Conservation (phyloP, 257 asterid species). For the Solanum chiquidenum region DNA sequence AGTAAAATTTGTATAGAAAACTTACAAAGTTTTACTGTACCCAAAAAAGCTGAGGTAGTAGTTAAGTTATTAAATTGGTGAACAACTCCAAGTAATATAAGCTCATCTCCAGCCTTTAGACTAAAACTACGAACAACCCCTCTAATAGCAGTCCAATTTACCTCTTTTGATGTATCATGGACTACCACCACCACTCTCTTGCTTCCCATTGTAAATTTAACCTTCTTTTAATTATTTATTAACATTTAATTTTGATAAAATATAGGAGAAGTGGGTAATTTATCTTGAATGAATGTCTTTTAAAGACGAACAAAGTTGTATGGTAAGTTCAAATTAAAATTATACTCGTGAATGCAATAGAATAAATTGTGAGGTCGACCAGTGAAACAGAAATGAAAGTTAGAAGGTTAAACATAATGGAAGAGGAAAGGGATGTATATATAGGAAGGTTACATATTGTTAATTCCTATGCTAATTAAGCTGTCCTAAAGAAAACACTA, state of each 20-base stretch:
- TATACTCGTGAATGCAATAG: background rate
- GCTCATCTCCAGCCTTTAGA: slow-evolving; percentile 37
- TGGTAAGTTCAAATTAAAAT: background rate
- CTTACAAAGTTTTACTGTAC: slow-evolving; percentile 17
- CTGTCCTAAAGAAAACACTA: background rate
- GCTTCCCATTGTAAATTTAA: slow-evolving; percentile 1
- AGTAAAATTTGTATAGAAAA: background rate
- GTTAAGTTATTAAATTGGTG: slow-evolving; percentile 14
- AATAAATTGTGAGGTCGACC: background rate
- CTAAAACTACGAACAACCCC: slow-evolving; percentile 13
- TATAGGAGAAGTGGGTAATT: background rate
- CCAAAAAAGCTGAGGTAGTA: background rate
- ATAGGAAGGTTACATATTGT: background rate
- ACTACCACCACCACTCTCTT: slow-evolving; percentile 35
- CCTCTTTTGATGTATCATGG: slow-evolving; percentile 27
- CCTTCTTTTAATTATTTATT: background rate
- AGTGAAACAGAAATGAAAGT: background rate
- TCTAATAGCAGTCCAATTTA: slow-evolving; percentile 23
- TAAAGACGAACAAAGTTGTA: background rate
- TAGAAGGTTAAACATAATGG: background rate
- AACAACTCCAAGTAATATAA: slow-evolving; percentile 28
- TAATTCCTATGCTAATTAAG: background rate
- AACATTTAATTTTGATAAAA: background rate
- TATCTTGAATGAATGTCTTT: background rate
- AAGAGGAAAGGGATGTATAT: background rate